A percentile compares a stretch with the other conserved stretches of the same genome.
phyloP scores from a whole-genome alignment of 148 eudicot genomes.

The Nyssa sinensis region DNA sequence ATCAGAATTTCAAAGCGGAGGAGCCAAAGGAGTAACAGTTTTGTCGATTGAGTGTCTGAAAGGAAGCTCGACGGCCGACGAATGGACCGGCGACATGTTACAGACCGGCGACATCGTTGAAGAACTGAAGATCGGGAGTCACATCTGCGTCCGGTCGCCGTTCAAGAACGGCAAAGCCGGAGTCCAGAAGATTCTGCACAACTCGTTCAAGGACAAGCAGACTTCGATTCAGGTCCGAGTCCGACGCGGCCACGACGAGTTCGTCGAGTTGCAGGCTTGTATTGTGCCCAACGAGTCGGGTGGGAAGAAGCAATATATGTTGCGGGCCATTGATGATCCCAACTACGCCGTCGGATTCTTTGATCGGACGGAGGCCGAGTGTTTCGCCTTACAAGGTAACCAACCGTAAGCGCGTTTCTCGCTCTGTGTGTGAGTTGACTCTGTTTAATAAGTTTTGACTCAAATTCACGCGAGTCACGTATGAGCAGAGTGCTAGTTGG shows the following conservation, averaged over 20 bases:
- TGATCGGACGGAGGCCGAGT: conserved; percentile 75
- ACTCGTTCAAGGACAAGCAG: conserved; percentile 48
- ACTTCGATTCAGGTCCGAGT: conserved; percentile 60
- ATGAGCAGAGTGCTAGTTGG: too few relatives aligned
- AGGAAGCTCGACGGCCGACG: conserved; percentile 74
- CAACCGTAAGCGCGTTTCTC: too few relatives aligned
- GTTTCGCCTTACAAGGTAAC: conserved; percentile 68
- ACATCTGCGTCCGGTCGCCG: conserved; percentile 36
- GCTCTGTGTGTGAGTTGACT: not conserved
- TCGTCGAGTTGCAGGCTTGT: conserved; percentile 68
- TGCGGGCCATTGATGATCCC: conserved; percentile 74
- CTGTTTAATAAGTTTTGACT: too few relatives aligned
- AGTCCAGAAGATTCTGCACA: conserved; percentile 60
- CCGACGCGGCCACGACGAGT: conserved; percentile 46
- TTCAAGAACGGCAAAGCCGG: conserved; percentile 69
- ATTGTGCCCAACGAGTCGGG: conserved; percentile 58
- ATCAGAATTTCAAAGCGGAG: not conserved
- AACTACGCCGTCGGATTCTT: conserved; percentile 70
- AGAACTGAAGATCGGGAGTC: conserved; percentile 46
- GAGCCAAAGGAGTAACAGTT: conserved; percentile 23
- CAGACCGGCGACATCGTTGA: conserved; percentile 87
- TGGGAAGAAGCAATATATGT: conserved; percentile 59
- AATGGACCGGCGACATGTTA: conserved; percentile 73
- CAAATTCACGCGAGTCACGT: too few relatives aligned
- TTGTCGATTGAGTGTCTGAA: conserved; percentile 70